These are phyloP conservation scores for Polytrichum formosum DNA, from an alignment of 225 moss, liverwort and hornwort species.

Conservation along the genomic window DNA sequence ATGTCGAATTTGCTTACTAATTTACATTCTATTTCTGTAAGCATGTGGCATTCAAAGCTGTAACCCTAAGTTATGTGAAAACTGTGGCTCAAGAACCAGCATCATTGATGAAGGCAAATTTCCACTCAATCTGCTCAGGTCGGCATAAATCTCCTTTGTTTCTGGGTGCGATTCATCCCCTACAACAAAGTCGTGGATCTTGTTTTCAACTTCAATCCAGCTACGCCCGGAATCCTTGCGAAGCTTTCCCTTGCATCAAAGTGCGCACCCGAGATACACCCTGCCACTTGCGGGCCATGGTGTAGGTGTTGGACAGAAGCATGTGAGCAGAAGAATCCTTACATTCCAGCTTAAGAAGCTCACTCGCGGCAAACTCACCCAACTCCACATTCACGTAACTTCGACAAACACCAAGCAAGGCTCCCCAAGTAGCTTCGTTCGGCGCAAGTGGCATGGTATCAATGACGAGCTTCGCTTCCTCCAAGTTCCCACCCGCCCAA, in stretches of 20 bases:
- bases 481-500: not conserved
- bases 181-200: not conserved
- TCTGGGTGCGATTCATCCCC: not conserved
- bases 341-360: not conserved
- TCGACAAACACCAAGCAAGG: not conserved
- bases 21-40: no score
- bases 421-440: not conserved
- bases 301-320: not conserved
- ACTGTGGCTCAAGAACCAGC: no score
- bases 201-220: no score
- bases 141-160: not conserved
- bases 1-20: no score
- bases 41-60: no score
- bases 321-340: not conserved
- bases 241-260: not conserved
- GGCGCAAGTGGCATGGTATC: not conserved
- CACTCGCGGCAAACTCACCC: not conserved
- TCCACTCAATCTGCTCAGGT: not conserved
- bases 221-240: no score
- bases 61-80: no score
- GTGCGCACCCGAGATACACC: not conserved
- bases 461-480: conserved; percentile 3
- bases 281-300: not conserved
- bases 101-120: no score
- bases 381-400: not conserved